Percentiles rank a stretch among this genome's conserved stretches.
phyloP scores from a whole-genome alignment of 768 basidiomycete genomes.

The Lentinula boryana region DNA sequence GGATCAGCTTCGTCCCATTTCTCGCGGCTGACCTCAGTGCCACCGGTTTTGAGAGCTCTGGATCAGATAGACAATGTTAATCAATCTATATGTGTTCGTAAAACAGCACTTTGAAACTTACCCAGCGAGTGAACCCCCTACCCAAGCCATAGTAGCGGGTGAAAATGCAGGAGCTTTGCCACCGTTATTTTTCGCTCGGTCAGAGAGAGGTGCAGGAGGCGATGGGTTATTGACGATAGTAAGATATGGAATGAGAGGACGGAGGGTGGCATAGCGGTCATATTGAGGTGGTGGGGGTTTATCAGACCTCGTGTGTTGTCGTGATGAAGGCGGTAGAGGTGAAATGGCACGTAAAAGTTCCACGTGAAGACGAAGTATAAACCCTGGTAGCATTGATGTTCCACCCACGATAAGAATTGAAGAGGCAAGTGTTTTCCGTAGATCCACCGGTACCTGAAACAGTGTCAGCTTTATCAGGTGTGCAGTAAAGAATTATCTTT shows the following conservation, averaged over 20 bases:
- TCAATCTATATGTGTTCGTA: neutral
- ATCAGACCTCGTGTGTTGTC: slow-evolving; percentile 29
- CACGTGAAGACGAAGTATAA: slow-evolving; percentile 81
- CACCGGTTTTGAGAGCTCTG: slow-evolving; percentile 84
- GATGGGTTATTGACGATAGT: slow-evolving; percentile 87
- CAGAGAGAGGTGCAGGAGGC: slow-evolving; percentile 36
- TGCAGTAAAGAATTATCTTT: neutral
- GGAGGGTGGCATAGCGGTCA: slow-evolving; percentile 71
- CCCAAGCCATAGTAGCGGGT: slow-evolving; percentile 80
- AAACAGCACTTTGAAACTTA: slow-evolving; percentile 29
- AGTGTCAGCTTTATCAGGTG: neutral
- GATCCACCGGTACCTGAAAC: slow-evolving; percentile 78
- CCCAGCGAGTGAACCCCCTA: slow-evolving; percentile 92
- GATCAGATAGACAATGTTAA: slow-evolving; percentile 2
- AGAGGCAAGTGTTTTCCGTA: slow-evolving; percentile 77
- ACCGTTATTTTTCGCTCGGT: slow-evolving; percentile 52
- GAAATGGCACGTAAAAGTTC: slow-evolving; percentile 66
- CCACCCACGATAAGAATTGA: slow-evolving; percentile 87
- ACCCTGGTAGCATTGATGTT: slow-evolving; percentile 87
- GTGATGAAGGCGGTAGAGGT: slow-evolving; percentile 26
- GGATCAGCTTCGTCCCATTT: slow-evolving; percentile 72
- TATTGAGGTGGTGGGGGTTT: slow-evolving; percentile 42
- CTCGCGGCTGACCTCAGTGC: slow-evolving; percentile 75
- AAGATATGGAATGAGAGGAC: slow-evolving; percentile 65
- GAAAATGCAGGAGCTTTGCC: slow-evolving; percentile 88